A percentile compares a stretch with the other conserved stretches of the same genome.
These are phyloP conservation scores for Colletotrichum phormii DNA, from an alignment of 2,329 filamentous ascomycete species.

Conservation along the genomic window DNA sequence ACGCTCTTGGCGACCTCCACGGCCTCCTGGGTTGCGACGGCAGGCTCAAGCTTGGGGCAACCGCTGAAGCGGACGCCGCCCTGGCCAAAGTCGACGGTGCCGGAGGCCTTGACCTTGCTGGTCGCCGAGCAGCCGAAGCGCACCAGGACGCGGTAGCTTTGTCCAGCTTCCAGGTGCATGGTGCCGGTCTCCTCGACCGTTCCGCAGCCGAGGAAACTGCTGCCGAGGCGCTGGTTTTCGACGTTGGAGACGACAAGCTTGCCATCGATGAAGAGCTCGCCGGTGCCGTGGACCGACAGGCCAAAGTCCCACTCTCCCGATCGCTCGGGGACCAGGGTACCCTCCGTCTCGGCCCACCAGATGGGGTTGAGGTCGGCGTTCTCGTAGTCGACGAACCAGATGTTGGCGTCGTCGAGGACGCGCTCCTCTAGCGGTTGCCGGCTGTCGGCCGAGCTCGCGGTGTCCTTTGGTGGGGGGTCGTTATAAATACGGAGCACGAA, in stretches of 20 bases:
- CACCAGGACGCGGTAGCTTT: constrained; percentile 45
- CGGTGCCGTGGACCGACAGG: constrained; percentile 49
- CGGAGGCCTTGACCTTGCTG: constrained; percentile 41
- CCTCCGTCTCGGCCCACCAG: constrained; percentile 42
- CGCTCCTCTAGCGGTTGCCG: constrained; percentile 39
- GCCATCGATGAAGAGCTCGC: constrained; percentile 47
- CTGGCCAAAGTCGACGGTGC: constrained; percentile 44
- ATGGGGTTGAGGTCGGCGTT: constrained; percentile 39
- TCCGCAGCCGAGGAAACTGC: constrained; percentile 51
- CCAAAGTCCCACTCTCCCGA: constrained; percentile 46
- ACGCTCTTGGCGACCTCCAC: constrained; percentile 60
- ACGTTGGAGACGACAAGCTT: constrained; percentile 47
- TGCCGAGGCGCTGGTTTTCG: constrained; percentile 47
- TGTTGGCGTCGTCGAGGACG: constrained; percentile 39
- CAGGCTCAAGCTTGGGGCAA: constrained; percentile 39
- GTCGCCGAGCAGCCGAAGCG: constrained; percentile 44
- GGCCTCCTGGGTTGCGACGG: constrained; percentile 37
- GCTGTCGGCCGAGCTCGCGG: neutral
- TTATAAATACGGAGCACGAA: constrained; percentile 44
- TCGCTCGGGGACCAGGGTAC: constrained; percentile 38
- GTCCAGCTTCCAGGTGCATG: constrained; percentile 42
- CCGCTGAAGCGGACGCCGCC: constrained; percentile 44
- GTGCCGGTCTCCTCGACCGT: constrained; percentile 46
- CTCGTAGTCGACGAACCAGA: constrained; percentile 43
- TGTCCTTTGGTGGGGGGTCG: constrained; percentile 32